Evolutionary conservation across 768 basidiomycete species (phyloP), one percentile per base, ranked within the genome.

Genomic region (Kwoniella bestiolae): DNA sequence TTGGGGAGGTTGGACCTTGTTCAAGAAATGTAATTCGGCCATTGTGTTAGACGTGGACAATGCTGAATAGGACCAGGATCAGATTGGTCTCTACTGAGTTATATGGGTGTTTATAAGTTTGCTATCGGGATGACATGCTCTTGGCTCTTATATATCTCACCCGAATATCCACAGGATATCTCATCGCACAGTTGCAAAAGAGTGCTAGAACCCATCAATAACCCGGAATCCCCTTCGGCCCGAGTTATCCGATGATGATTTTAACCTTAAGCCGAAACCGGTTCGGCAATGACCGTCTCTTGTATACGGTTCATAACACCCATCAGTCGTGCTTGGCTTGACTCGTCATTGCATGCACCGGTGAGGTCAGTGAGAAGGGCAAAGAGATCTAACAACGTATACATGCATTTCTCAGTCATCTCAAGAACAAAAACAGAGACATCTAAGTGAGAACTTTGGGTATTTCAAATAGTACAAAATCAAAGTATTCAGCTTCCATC

Each of bases 401-500:
- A 52, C 63, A 34, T 56, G 23, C 59, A 12, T n/a, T n/a, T n/a
- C n/a, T n/a, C n/a, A n/a, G n/a, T n/a, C n/a, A n/a, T n/a, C n/a
- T n/a, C n/a, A 25, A 35, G 28, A 52, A n/a, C 44, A 53, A 14
- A 21, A 47, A 45, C 3, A 21, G 23, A 25, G 18, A 61, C 6
- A 58, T 46, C 60, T 73, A 73, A 29, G 60, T 61, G 50, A 67
- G 83, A 71, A 96, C 90, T 90, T 91, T 93, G 32, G 92, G 92
- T 58, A 99, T 86, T 80, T 97, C 95, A 78, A 89, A 94, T 76
- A 95, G 78, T 25, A 97, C 92, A 75, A 97, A 99, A 81, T 95
- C 92, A 79, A 90, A 93, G 79, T 90, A 91, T 80, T 99, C 95
- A 79, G 94, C 91, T 77, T 99, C 96, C 85, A 99, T 86, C 38